Evolutionary conservation across 2,329 filamentous ascomycete genomes (phyloP), one percentile per base, ranked within the genome.

Genomic region (Nigrograna mackinnonii): DNA sequence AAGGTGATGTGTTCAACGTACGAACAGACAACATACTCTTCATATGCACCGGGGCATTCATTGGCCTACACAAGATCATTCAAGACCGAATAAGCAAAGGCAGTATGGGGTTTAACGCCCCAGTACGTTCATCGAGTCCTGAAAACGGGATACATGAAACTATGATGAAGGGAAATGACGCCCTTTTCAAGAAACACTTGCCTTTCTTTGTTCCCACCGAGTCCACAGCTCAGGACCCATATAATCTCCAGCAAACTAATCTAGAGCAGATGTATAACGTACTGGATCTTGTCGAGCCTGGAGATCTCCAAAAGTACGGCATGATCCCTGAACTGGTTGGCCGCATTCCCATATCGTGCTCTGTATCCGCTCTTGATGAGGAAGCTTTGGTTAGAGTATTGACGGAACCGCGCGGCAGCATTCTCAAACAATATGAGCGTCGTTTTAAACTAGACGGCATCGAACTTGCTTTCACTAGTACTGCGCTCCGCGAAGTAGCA

Each of bases 11-110:
- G 4, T 85, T 79, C 67, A 84, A 89, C 42, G 85, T 96, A 44
- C 87, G 94, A 57, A 99, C 94, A 0, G 91, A 91, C 52, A 96
- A 97, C 57, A 97, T 99, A 46, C 80, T 99, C 20, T 99, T 99
- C 71, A 91, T 99, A 31, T 96, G 94, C 66, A 95, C 91, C 11
- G 94, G 94, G 14, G 94, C 94, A 14, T 99, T 99, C 64, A 88
- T 95, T 24, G 92, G 91, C 2, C 77, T 97, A 1, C 89, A 96
- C 60, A 96, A 95, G 65, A 80, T 87, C 22, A 82, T 99, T 36
- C 77, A 95, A 46, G 87, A 91, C 44, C 85, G 94, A n/a, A 86
- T 97, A 33, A 86, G 90, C 11, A 90, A 87, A 60, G 83, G 84
- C 9, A 87, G 89, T 3, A 92, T 99, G 54, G 94, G 94, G 1